Conservation (phyloP, 192 early-diverging fungal genomes). For the Backusella mclennaniae region DNA sequence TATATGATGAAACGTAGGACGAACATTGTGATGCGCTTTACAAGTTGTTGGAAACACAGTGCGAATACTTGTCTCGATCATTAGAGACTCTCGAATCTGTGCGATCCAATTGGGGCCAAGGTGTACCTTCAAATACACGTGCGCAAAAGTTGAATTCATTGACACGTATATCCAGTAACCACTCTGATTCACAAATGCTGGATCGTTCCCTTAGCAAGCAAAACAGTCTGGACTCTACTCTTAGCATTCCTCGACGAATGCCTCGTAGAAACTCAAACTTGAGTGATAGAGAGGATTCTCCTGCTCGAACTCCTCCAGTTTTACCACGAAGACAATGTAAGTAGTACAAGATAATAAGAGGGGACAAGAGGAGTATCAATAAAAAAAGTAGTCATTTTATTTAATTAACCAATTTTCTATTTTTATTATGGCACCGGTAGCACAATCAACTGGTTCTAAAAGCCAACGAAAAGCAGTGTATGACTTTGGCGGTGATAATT, state of each 20-base stretch:
- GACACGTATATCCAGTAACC: neutral
- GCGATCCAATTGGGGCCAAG: neutral
- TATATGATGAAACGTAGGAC: conserved; percentile 9
- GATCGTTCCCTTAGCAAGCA: conserved; percentile 1
- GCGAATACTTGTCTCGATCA: neutral
- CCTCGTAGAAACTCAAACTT: conserved; percentile 2
- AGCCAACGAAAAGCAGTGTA: conserved; percentile 72
- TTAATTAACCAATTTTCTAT: conserved; percentile 1
- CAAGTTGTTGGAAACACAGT: conserved; percentile 2
- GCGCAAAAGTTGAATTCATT: conserved; percentile 3
- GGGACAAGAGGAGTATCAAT: neutral
- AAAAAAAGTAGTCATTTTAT: neutral
- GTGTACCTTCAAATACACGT: conserved; percentile 5
- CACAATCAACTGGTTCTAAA: conserved; percentile 35
- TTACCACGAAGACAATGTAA: conserved; percentile 24
- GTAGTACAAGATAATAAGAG: neutral
- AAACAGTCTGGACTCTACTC: neutral
- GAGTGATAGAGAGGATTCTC: conserved; percentile 1
- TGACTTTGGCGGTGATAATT: conserved; percentile 79
- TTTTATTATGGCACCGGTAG: conserved; percentile 14
- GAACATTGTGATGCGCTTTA: conserved; percentile 10
- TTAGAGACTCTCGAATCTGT: neutral
- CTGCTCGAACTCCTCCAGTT: neutral
- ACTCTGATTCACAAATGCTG: neutral
- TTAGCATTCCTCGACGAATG: conserved; percentile 3